phyloP scores from a whole-genome alignment of 2,329 filamentous ascomycete species.

The Diaporthe sp. region DNA sequence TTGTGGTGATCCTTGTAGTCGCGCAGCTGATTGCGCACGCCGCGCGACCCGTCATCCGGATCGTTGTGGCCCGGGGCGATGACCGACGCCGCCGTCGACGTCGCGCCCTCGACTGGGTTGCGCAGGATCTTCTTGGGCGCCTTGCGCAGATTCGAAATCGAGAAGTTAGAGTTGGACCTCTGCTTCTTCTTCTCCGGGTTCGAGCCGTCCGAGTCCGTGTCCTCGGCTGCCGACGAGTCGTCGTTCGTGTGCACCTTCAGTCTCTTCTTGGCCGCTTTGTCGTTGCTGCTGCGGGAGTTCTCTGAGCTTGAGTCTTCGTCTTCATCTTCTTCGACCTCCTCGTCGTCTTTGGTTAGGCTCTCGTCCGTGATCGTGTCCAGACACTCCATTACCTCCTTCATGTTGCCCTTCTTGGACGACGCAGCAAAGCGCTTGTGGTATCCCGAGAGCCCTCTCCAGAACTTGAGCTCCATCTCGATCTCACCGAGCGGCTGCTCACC shows the following conservation, averaged over 20 bases:
- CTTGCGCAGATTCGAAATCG: constrained; percentile 49
- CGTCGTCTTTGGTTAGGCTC: constrained; percentile 52
- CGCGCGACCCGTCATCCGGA: constrained; percentile 59
- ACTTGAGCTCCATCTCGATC: constrained; percentile 69
- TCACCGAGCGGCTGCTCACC: constrained; percentile 70
- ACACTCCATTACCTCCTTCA: constrained; percentile 74
- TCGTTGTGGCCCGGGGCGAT: constrained; percentile 50
- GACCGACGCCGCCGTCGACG: constrained; percentile 41
- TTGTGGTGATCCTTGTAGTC: constrained; percentile 73
- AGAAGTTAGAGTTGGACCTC: constrained; percentile 38
- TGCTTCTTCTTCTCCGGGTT: constrained; percentile 48
- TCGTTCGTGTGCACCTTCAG: constrained; percentile 41
- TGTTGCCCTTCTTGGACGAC: constrained; percentile 64
- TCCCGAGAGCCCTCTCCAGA: constrained; percentile 73
- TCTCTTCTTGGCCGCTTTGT: constrained; percentile 40
- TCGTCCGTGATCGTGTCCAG: constrained; percentile 73
- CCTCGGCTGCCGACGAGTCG: constrained; percentile 35
- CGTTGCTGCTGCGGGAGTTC: constrained; percentile 33
- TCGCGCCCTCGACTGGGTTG: constrained; percentile 38
- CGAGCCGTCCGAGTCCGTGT: constrained; percentile 47
- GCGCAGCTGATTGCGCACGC: constrained; percentile 63
- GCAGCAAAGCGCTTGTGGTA: constrained; percentile 70
- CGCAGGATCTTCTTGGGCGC: constrained; percentile 47
- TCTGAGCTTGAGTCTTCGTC: constrained; percentile 40
- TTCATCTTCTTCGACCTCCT: constrained; percentile 40